Evolutionary conservation across 2,329 filamentous ascomycete species (phyloP).

Genomic region (Neoascochyta sp.): DNA sequence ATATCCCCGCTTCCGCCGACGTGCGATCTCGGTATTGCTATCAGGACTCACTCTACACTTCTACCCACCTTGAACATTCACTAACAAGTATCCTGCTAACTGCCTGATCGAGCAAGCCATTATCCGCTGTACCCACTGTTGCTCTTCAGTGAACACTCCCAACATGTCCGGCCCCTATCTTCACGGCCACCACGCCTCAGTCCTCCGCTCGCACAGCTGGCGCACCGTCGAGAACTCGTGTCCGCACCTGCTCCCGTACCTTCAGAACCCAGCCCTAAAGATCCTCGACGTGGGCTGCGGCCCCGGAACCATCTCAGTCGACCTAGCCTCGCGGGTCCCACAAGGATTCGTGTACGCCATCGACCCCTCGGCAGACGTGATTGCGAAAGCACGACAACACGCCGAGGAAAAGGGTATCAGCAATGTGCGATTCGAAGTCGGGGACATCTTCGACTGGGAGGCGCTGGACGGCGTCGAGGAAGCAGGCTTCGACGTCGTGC

Average conservation of each 20-base stretch:
- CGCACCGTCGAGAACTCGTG: constrained; percentile 46
- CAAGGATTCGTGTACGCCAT: constrained; percentile 45
- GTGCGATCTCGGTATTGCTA: background rate
- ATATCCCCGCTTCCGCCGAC: background rate
- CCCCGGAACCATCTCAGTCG: constrained; percentile 48
- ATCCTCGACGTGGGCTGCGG: constrained; percentile 50
- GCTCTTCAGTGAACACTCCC: background rate
- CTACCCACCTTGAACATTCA: background rate
- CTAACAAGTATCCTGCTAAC: too few species aligned
- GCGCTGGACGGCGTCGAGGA: constrained; percentile 42
- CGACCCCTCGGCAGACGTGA: constrained; percentile 45
- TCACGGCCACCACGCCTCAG: constrained; percentile 41
- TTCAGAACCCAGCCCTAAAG: constrained; percentile 26
- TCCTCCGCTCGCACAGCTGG: constrained; percentile 45
- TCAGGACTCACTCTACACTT: background rate
- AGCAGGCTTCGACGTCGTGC: constrained; percentile 56
- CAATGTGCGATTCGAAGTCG: constrained; percentile 41
- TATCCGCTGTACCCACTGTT: background rate
- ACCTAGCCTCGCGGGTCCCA: constrained; percentile 44
- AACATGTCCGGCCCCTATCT: constrained; percentile 31
- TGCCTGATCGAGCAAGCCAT: background rate
- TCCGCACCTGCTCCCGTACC: constrained; percentile 37
- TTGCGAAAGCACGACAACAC: constrained; percentile 39
- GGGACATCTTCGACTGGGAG: constrained; percentile 43
- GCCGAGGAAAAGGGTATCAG: constrained; percentile 35